phyloP scores from a whole-genome alignment of 257 asterid species.

The Leonotis leonurus region DNA sequence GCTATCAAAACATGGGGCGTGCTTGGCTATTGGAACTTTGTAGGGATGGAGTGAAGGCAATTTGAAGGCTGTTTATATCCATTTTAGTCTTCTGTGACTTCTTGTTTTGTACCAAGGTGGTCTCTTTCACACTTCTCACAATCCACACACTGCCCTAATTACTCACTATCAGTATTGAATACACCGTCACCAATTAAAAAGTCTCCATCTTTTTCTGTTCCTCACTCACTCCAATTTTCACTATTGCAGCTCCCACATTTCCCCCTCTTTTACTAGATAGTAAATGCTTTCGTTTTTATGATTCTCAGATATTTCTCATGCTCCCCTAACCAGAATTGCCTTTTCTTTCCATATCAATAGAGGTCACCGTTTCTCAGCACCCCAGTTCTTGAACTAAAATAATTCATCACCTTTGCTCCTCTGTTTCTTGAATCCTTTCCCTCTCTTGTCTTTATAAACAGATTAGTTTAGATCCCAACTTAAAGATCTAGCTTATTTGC shows the following conservation, averaged over 20 bases:
- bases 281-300: no score
- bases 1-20: slow-evolving; percentile 27
- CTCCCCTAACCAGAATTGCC: slow-evolving; percentile 27
- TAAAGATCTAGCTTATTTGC: slow-evolving; percentile 16
- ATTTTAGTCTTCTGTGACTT: slow-evolving; percentile 31
- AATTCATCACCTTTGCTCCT: slow-evolving; percentile 18
- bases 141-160: slow-evolving; percentile 23
- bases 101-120: slow-evolving; percentile 38
- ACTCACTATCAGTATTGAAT: slow-evolving; percentile 21
- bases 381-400: slow-evolving; percentile 31
- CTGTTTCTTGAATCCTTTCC: slow-evolving; percentile 5
- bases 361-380: no score
- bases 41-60: slow-evolving; percentile 41
- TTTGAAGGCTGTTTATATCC: slow-evolving; percentile 29
- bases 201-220: slow-evolving; percentile 12
- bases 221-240: slow-evolving; percentile 21
- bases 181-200: slow-evolving; percentile 27
- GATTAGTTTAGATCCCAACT: slow-evolving; percentile 23
- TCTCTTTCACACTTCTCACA: slow-evolving; percentile 32
- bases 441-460: no score
- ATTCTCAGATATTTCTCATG: slow-evolving; percentile 63
- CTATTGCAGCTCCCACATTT: slow-evolving; percentile 25
- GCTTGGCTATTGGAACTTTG: slow-evolving; percentile 39
- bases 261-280: no score
- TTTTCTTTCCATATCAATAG: slow-evolving; percentile 30